Evolutionary conservation across 306 rosid genomes (phyloP), one percentile per base, ranked within the genome.

Genomic region (Rubus idaeus): DNA sequence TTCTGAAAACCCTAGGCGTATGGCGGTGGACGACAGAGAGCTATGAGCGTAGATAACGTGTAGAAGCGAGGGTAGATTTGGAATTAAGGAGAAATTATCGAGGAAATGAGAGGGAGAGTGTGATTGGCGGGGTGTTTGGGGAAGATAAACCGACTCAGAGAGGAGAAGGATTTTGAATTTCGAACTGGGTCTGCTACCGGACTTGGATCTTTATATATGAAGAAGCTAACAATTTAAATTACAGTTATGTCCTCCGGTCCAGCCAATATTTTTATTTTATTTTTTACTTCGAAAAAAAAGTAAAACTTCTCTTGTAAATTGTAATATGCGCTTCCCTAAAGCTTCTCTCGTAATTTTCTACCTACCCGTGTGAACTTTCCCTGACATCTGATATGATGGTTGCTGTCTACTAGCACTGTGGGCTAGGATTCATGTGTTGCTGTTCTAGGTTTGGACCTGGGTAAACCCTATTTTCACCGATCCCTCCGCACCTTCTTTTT

Each of bases 1-100:
- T 60, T 66, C 44, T 21, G 0, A 35, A 68, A 58, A 71, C 81
- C 84, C 83, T 82, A 76, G 26, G 56, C 44, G 75, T 26, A 50
- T n/a, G 53, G 21, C 21, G 71, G 70, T 16, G 18, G 72, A 30
- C 35, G 35, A 30, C 35, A 0, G 1, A 30, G 35, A 55, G 73
- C 5, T 26, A 53, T 2, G 6, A 26, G 2, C 46, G 58, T 68
- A 46, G 26, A 61, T 53, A 20, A 23, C 56, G 10, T 68, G 46
- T 55, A 47, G 35, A 73, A 52, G 37, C 51, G 64, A 57, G 64
- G 68, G 68, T 7, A 66, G 44, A 44, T 21, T 41, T 16, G 60
- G 52, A 53, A 44, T 73, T 44, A 12, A 12, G 6, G 40, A 68
- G 72, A 20, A 55, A 13, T 10, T 11, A 9, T 18, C 6, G 56